These are phyloP conservation scores for Ophiosphaerella herpotricha DNA, from an alignment of 2,329 filamentous ascomycete species.

Conservation along the genomic window DNA sequence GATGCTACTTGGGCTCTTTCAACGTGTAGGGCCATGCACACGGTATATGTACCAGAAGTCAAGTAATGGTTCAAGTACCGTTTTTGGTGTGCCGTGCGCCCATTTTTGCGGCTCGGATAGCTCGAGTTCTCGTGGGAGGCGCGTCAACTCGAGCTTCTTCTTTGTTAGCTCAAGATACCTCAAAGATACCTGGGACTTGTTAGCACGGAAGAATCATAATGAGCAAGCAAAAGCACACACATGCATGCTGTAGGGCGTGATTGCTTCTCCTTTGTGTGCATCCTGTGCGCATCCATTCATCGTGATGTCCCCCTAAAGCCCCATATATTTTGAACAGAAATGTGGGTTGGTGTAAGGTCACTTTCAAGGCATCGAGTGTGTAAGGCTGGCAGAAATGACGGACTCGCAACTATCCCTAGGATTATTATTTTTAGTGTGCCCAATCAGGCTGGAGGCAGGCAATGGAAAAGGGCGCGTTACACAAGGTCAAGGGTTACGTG, in stretches of 20 bases:
- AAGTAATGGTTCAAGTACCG: slow-evolving; percentile 65
- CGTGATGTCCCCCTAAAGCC: neutral
- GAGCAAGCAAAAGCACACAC: slow-evolving; percentile 15
- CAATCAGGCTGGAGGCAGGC: slow-evolving; percentile 14
- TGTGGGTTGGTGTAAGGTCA: neutral
- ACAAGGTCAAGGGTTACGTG: slow-evolving; percentile 15
- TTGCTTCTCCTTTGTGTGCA: slow-evolving; percentile 15
- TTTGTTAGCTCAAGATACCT: slow-evolving; percentile 70
- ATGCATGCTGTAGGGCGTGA: slow-evolving; percentile 42
- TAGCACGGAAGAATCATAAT: neutral
- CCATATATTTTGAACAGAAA: neutral
- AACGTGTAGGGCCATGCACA: neutral
- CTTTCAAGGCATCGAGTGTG: neutral
- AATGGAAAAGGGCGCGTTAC: slow-evolving; percentile 9
- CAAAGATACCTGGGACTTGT: slow-evolving; percentile 60
- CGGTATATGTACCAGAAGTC: slow-evolving; percentile 61
- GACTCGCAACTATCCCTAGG: neutral
- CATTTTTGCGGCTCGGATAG: slow-evolving; percentile 56
- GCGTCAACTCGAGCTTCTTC: slow-evolving; percentile 69
- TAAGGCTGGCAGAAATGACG: neutral
- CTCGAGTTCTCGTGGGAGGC: slow-evolving; percentile 64
- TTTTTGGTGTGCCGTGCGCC: slow-evolving; percentile 62
- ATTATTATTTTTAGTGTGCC: neutral
- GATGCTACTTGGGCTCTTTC: no score
- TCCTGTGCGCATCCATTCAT: slow-evolving; percentile 5